Percentiles rank a stretch among this genome's conserved stretches.
These are phyloP conservation scores for Colletotrichum spinosum DNA, from an alignment of 2,329 filamentous ascomycete species.

Conservation along the genomic window DNA sequence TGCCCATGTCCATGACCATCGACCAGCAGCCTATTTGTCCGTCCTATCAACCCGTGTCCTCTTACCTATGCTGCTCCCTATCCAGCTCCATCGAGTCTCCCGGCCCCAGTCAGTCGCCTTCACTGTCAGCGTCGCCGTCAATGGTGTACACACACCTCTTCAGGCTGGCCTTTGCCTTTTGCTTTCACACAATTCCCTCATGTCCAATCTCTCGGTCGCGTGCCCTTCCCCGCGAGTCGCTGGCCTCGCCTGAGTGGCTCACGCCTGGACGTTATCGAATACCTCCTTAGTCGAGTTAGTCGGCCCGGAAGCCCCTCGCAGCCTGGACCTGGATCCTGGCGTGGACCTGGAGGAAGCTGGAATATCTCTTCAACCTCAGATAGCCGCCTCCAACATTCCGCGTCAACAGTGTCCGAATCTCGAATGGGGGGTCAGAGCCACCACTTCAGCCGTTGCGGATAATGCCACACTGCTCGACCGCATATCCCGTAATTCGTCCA, in stretches of 20 bases:
- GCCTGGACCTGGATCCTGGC: constrained; percentile 3
- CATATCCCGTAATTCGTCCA: no score
- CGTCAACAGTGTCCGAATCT: constrained; percentile 24
- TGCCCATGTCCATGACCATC: constrained; percentile 9
- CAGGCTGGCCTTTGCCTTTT: background rate
- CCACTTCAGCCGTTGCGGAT: no score
- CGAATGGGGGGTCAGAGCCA: background rate
- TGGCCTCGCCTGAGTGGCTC: constrained; percentile 8
- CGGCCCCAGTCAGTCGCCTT: background rate
- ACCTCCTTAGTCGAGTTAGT: constrained; percentile 32
- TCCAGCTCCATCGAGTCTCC: constrained; percentile 6
- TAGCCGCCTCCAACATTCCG: constrained; percentile 10
- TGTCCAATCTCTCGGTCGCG: constrained; percentile 14
- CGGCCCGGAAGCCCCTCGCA: constrained; percentile 6
- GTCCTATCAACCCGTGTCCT: constrained; percentile 29
- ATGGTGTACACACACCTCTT: background rate
- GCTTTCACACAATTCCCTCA: background rate
- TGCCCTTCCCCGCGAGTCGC: constrained; percentile 19
- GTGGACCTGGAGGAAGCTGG: background rate
- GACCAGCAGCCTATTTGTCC: constrained; percentile 30
- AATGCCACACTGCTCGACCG: no score
- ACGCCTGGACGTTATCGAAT: constrained; percentile 10
- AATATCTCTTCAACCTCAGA: background rate
- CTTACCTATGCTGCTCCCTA: constrained; percentile 23
- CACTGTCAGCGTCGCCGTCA: no score